Base-by-base conservation (phyloP, 2,329 filamentous ascomycete species). In the Fusarium oligoseptatum region DNA sequence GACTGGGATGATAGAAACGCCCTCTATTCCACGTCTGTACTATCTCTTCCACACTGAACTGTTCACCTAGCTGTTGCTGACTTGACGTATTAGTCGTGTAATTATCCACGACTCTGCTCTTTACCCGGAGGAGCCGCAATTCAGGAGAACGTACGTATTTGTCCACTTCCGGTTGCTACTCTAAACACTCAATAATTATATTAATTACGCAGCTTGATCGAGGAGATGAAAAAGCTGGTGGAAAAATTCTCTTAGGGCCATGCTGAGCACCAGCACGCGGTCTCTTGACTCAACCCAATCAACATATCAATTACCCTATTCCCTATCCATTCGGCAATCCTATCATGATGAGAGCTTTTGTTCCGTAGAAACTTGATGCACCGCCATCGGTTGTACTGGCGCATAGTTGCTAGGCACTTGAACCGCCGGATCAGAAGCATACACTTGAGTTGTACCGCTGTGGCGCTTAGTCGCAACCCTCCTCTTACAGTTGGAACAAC, bases 401-500 rank as follows among this genome's bases (percentile, higher is more conserved):
- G 22, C 60, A 6, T 62, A 50, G 10, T 29, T 62, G n/a, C 41
- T 62, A 2, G 60, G 60, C 3, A 48, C n/a, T 20, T 48, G 58
- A 1, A n/a, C 20, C n/a, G 22, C 27, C 12, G 41, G 58, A 22
- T 29, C 58, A 48, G 20, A 36, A 48, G 45, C 41, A 45, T 45
- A 45, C 20, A 45, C 43, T 7, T 62, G 29, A 17, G 15, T 50
- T 15, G 41, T 43, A 14, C 60, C 60, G 12, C 45, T 45, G 14
- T 62, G 29, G 12, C 2, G 60, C 20, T 20, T 62, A 14, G n/a
- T 41, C 22, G 57, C 64, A 24, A 67, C 56, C 43, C 32, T 67
- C 15, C 12, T 15, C 17, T 45, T 61, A 34, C 64, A 62, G 27
- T 48, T 61, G 27, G 64, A 39, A n/a, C 64, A 67, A 10, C 22